Percentiles rank a stretch among this genome's conserved stretches.
These are phyloP conservation scores for Trametes meyenii DNA, from an alignment of 768 basidiomycete genomes.

Conservation along the genomic window DNA sequence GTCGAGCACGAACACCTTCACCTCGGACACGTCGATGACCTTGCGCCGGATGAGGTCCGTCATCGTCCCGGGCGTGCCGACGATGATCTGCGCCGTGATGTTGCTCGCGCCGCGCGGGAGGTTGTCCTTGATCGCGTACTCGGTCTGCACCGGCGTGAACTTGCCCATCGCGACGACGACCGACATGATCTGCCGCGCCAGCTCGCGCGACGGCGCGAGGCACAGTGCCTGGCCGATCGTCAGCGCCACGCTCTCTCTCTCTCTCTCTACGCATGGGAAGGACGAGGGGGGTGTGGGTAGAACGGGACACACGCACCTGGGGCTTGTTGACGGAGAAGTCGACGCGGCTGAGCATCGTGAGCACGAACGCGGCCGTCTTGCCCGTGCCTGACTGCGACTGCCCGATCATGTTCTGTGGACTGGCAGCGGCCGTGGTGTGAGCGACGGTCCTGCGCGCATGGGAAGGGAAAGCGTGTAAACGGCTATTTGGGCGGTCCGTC, in stretches of 20 bases:
- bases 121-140: slow-evolving; percentile 93
- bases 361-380: slow-evolving; percentile 97
- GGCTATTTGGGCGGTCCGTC: not conserved
- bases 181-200: slow-evolving; percentile 96
- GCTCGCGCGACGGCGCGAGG: slow-evolving; percentile 95
- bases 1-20: slow-evolving; percentile 95
- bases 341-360: slow-evolving; percentile 95
- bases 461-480: not conserved
- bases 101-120: slow-evolving; percentile 63
- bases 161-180: slow-evolving; percentile 95
- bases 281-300: slow-evolving; percentile 1
- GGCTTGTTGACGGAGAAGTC: slow-evolving; percentile 83
- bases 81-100: slow-evolving; percentile 87
- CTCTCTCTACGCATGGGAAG: not conserved
- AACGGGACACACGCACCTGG: slow-evolving; percentile 55
- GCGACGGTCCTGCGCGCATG: not conserved
- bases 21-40: slow-evolving; percentile 75
- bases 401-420: slow-evolving; percentile 98
- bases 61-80: slow-evolving; percentile 97
- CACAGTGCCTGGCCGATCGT: slow-evolving; percentile 73
- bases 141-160: slow-evolving; percentile 89
- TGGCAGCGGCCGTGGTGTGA: slow-evolving; percentile 36
- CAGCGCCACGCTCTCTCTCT: not conserved
- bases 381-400: slow-evolving; percentile 99
- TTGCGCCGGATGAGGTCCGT: slow-evolving; percentile 78